Evolutionary conservation across 768 basidiomycete species (phyloP), one percentile per base, ranked within the genome.

Genomic region (Collybia mongolica): DNA sequence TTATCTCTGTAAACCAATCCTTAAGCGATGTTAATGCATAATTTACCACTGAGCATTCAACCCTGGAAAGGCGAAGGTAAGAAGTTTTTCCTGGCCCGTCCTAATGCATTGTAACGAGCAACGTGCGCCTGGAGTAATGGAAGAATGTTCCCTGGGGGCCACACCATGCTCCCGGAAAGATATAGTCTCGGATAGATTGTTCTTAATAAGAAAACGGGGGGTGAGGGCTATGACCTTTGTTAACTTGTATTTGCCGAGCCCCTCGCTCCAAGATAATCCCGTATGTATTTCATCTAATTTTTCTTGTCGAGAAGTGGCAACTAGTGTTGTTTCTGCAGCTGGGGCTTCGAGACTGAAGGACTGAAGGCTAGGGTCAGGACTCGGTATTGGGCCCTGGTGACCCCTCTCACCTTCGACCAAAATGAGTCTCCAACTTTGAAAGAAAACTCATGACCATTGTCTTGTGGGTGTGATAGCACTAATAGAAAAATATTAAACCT

Each of bases 201-300:
- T 99, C 67, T 86, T 90, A 57, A 98, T 67, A 54, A 98, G 71
- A 73, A 94, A 98, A 40, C 97, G 83, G 22, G 97, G 97, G 6
- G 90, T 77, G 32, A 98, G 71, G 0, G 90, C 95, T 56, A 99
- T 85, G 57, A 98, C 87, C 71, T 98, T 98, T 22, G 88, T 88
- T 28, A 98, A 72, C 63, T 98, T 98, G 67, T 98, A 98, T 74
- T 97, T 98, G 29, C 97, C 97, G n/a, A 86, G 72, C 1, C 95
- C 97, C 67, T 96, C 94, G 15, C 81, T 78, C 83, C 95, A 98
- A 4, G 93, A 95, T 35, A 99, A 59, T 1, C 96, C 97, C 40
- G 91, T 67, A 63, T 94, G 90, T 46, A 85, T 77, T 62, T 86
- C 83, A 41, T 89, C 83, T 2, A 77, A 70, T 54, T 75, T 83